These are phyloP conservation scores for Botrytis elliptica DNA, from an alignment of 2,329 filamentous ascomycete genomes.

Conservation along the genomic window DNA sequence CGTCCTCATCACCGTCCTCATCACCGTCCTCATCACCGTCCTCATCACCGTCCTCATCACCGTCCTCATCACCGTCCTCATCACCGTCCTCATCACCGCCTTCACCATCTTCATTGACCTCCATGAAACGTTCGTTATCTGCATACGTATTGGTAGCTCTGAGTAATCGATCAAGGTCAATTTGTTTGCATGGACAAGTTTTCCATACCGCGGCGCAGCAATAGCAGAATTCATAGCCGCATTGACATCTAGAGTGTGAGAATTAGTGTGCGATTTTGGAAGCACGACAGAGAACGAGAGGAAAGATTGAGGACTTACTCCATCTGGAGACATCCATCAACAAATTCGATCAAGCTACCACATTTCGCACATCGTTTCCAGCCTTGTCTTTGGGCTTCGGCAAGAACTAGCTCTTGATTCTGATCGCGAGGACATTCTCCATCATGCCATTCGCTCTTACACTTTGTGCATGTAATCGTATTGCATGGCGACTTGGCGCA, in stretches of 20 bases:
- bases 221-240: neutral
- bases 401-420: neutral
- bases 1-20: no score
- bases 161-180: neutral
- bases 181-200: neutral
- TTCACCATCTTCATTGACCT: neutral
- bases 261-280: neutral
- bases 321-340: neutral
- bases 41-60: no score
- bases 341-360: neutral
- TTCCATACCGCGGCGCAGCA: neutral
- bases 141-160: neutral
- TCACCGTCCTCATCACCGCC: neutral
- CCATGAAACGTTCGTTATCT: neutral
- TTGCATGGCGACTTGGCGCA: neutral
- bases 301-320: neutral
- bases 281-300: neutral
- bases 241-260: neutral
- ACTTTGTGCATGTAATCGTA: neutral
- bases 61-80: neutral
- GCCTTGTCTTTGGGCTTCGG: neutral
- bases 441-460: slow-evolving; percentile 1
- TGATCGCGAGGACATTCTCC: neutral
- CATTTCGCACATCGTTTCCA: slow-evolving; percentile 6
- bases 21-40: no score